These are phyloP conservation scores for Davidsoniella virescens DNA, from an alignment of 2,329 filamentous ascomycete species.

Conservation along the genomic window DNA sequence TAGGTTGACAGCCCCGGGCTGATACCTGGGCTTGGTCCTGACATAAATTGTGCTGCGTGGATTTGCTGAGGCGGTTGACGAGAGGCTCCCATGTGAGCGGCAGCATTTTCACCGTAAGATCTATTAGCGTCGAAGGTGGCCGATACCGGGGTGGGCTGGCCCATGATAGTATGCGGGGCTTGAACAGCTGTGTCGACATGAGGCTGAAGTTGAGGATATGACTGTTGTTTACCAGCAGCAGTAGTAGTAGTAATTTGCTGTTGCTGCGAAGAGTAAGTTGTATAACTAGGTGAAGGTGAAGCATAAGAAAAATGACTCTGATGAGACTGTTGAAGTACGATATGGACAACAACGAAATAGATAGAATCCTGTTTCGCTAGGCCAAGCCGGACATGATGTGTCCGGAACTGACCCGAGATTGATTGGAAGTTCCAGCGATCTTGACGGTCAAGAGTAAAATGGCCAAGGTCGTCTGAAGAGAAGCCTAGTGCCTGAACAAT, in stretches of 20 bases:
- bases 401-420: conserved; percentile 34
- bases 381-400: conserved; percentile 35
- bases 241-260: neutral
- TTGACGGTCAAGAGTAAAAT: conserved; percentile 34
- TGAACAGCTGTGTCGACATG: conserved; percentile 14
- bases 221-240: neutral
- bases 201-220: conserved; percentile 18
- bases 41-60: conserved; percentile 18
- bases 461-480: conserved; percentile 33
- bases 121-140: conserved; percentile 31
- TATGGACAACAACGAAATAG: conserved; percentile 41
- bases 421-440: conserved; percentile 39
- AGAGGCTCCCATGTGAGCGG: conserved; percentile 20
- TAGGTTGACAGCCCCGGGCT: conserved; percentile 30
- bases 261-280: conserved; percentile 23
- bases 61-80: conserved; percentile 17
- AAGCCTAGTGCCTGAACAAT: conserved; percentile 41
- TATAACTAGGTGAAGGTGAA: conserved; percentile 27
- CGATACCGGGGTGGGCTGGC: conserved; percentile 30
- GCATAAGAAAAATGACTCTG: conserved; percentile 23
- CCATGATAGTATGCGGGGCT: conserved; percentile 19
- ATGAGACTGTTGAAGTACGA: conserved; percentile 20
- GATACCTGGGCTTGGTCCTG: conserved; percentile 26
- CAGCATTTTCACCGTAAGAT: conserved; percentile 23
- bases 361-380: conserved; percentile 44